Conservation (phyloP, 2,329 filamentous ascomycete species). For the Penicillium vulpinum region DNA sequence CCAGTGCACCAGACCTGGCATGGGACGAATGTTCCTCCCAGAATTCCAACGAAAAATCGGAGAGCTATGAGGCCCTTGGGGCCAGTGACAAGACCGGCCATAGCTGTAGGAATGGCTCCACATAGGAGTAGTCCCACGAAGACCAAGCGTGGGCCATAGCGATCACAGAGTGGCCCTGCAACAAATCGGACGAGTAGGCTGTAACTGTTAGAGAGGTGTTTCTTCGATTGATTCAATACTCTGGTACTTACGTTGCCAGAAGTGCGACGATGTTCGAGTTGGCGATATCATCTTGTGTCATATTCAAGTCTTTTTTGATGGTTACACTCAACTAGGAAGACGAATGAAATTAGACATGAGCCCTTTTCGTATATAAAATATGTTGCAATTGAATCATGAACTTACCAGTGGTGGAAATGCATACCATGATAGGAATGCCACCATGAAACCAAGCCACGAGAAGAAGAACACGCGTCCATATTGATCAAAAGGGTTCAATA, state of each 20-base stretch:
- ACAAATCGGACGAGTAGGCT: conserved; percentile 73
- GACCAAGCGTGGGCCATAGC: conserved; percentile 75
- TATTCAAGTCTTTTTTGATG: conserved; percentile 74
- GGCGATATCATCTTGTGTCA: conserved; percentile 69
- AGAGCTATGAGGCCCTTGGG: conserved; percentile 53
- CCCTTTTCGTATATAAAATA: not conserved
- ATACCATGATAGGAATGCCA: conserved; percentile 88
- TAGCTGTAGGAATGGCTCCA: conserved; percentile 76
- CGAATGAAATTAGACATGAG: conserved; percentile 18
- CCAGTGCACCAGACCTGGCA: conserved; percentile 92
- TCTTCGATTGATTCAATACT: not conserved
- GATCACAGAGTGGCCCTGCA: conserved; percentile 81
- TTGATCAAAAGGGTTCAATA: conserved; percentile 73
- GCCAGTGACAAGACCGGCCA: conserved; percentile 73
- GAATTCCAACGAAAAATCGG: conserved; percentile 47
- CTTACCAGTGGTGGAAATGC: conserved; percentile 81
- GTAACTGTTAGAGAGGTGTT: not conserved
- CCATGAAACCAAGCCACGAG: conserved; percentile 81
- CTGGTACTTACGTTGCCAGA: conserved; percentile 58
- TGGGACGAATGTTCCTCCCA: conserved; percentile 47
- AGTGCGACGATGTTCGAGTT: conserved; percentile 92
- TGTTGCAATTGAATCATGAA: conserved; percentile 12
- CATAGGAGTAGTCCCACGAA: conserved; percentile 76
- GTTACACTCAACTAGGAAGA: conserved; percentile 62
- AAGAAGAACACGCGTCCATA: conserved; percentile 91